phyloP scores from a whole-genome alignment of 2,329 filamentous ascomycete species.

The Akanthomyces muscarius region DNA sequence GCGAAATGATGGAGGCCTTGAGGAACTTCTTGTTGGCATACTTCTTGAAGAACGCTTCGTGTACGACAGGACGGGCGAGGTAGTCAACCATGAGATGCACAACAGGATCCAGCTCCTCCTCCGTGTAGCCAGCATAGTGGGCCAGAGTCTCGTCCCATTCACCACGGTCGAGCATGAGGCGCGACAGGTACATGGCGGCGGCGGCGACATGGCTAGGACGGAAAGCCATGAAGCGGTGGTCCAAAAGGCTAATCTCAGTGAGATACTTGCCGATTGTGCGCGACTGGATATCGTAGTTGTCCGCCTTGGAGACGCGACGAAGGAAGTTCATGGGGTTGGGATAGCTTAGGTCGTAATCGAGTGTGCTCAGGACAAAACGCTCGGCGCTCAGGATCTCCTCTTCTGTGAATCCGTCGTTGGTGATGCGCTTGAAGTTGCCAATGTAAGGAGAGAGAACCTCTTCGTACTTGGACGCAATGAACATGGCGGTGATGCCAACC shows the following conservation, averaged over 20 bases:
- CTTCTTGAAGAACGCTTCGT: constrained; percentile 99
- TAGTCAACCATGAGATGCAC: constrained; percentile 96
- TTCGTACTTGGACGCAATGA: constrained; percentile 98
- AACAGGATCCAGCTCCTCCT: constrained; percentile 89
- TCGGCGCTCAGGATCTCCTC: constrained; percentile 96
- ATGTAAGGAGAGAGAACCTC: constrained; percentile 96
- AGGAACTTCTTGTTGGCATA: constrained; percentile 99
- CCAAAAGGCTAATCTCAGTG: constrained; percentile 92
- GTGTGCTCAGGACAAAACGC: constrained; percentile 82
- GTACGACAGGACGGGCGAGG: constrained; percentile 79
- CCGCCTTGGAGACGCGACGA: constrained; percentile 95
- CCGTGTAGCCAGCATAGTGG: constrained; percentile 89
- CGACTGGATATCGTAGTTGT: constrained; percentile 98
- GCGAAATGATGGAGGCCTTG: constrained; percentile 89
- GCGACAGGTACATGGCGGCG: constrained; percentile 90
- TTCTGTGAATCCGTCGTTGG: constrained; percentile 93
- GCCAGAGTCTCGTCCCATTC: constrained; percentile 86
- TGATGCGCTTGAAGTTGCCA: constrained; percentile 93
- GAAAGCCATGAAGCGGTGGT: constrained; percentile 89
- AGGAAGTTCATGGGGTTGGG: constrained; percentile 99
- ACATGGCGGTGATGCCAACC: constrained; percentile 98
- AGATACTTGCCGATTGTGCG: constrained; percentile 96
- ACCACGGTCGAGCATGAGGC: constrained; percentile 84
- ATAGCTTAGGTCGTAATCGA: constrained; percentile 97
- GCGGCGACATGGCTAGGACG: constrained; percentile 88